Base-by-base conservation (phyloP, 805 yeast genomes). In the Sporopachydermia quercuum region DNA sequence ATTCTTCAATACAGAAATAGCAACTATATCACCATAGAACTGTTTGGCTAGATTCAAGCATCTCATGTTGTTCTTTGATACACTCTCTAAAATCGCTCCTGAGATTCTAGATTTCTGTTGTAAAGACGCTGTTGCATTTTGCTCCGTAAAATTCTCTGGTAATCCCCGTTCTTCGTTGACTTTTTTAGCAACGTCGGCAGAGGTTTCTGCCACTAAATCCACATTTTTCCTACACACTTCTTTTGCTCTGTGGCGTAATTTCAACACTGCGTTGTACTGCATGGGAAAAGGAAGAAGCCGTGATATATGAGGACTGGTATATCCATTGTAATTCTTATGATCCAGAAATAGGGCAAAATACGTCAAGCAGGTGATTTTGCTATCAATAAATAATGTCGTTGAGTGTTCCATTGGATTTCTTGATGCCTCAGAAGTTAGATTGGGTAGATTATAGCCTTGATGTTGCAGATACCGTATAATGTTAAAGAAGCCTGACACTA, bases 201-300 rank as follows among this genome's bases (percentile, higher is more conserved):
- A 8, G 5, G 38, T 8, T 13, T 36, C 38, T 8, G 18, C 18
- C 17, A 5, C 15, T 11, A 36, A 14, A 6, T 16, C 38, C 13
- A 19, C 30, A 8, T n/a, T 16, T 19, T 18, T 16, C 14, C n/a
- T 14, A 36, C 51, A 45, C 15, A 37, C 42, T 2, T 16, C 17
- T 30, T 40, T 36, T 6, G 60, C 60, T 11, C 41, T 42, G 5
- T 44, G 40, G 19, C 52, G 46, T 23, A 52, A 48, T 18, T 47
- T 19, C 14, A 56, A 36, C 2, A 60, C 51, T 15, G 49, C 48
- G 37, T 49, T 56, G 45, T 57, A 57, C 45, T 57, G 62, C 61
- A 57, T 55, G 4, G 62, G 62, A 40, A 57, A 57, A 15, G 58
- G 56, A 13, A 56, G 45, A 17, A 49, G 34, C 11, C 38, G 38